Percentiles rank a stretch among this genome's conserved stretches.
Evolutionary conservation across 2,329 filamentous ascomycete species (phyloP).

Genomic region (Aureobasidium sp.): DNA sequence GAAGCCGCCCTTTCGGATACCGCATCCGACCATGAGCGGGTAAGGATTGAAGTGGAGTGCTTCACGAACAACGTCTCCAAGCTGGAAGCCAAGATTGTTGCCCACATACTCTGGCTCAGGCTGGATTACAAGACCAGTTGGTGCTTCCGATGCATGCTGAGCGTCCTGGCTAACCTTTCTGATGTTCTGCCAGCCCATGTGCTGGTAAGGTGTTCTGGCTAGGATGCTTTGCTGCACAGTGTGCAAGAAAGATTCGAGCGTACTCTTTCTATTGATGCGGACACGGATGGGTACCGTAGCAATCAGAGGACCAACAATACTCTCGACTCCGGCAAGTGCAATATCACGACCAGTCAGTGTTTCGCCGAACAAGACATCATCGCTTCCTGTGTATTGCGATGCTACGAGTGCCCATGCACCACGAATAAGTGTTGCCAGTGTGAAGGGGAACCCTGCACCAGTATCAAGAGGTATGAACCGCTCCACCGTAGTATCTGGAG

Average conservation of each 20-base stretch:
- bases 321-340: constrained; percentile 26
- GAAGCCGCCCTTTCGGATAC: constrained; percentile 36
- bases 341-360: constrained; percentile 31
- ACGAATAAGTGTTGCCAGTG: constrained; percentile 25
- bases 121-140: constrained; percentile 49
- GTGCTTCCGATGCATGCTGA: constrained; percentile 48
- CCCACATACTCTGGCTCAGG: constrained; percentile 21
- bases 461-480: constrained; percentile 17
- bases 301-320: constrained; percentile 31
- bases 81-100: constrained; percentile 19
- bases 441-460: constrained; percentile 22
- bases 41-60: constrained; percentile 28
- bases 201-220: constrained; percentile 30
- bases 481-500: constrained; percentile 22
- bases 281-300: constrained; percentile 33
- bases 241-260: constrained; percentile 20
- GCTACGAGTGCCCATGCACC: constrained; percentile 28
- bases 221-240: constrained; percentile 18
- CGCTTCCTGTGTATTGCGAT: constrained; percentile 22
- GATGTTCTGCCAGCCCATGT: constrained; percentile 32
- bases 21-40: constrained; percentile 42
- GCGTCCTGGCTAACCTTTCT: constrained; percentile 42
- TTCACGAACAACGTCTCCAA: constrained; percentile 18
- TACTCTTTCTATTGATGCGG: constrained; percentile 21
- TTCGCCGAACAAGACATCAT: constrained; percentile 30